phyloP scores from a whole-genome alignment of 1,284 basidiomycete genomes.

The Agaricales sp. region DNA sequence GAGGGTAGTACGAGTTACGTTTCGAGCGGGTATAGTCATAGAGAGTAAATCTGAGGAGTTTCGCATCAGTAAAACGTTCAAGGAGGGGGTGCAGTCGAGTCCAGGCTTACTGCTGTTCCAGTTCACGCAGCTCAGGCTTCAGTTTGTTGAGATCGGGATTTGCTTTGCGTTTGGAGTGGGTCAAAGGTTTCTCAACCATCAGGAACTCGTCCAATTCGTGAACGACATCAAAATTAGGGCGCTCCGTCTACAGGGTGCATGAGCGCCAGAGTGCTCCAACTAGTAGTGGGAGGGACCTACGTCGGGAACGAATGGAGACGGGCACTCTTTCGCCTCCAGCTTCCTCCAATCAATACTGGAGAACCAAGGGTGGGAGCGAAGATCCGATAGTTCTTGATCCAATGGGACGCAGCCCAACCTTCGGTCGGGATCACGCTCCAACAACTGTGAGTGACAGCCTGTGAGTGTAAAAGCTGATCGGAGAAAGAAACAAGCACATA shows the following conservation, averaged over 20 bases:
- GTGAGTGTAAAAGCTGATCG: conserved; percentile 10
- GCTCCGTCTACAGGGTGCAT: conserved; percentile 63
- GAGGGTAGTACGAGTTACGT: conserved; percentile 73
- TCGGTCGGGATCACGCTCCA: conserved; percentile 78
- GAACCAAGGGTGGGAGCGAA: conserved; percentile 86
- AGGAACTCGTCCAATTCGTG: conserved; percentile 95
- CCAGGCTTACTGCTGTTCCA: conserved; percentile 86
- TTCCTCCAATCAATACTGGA: conserved; percentile 78
- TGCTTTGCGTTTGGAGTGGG: conserved; percentile 86
- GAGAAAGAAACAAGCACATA: conserved; percentile 27
- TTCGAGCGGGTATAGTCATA: conserved; percentile 82
- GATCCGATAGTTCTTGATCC: conserved; percentile 67
- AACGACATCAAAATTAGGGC: conserved; percentile 98
- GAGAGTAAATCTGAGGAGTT: conserved; percentile 51
- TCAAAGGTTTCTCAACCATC: conserved; percentile 94
- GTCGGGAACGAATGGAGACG: conserved; percentile 88
- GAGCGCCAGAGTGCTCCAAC: conserved; percentile 5
- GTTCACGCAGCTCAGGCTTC: conserved; percentile 87
- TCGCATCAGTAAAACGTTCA: conserved; percentile 29
- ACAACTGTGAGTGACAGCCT: conserved; percentile 38
- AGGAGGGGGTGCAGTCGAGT: conserved; percentile 2
- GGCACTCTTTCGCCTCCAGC: conserved; percentile 71
- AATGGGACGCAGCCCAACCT: conserved; percentile 75
- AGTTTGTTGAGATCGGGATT: conserved; percentile 76
- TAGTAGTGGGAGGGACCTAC: conserved; percentile 68